Evolutionary conservation across 129 eudicot genomes (phyloP).

Genomic region (Flaveria brownii): DNA sequence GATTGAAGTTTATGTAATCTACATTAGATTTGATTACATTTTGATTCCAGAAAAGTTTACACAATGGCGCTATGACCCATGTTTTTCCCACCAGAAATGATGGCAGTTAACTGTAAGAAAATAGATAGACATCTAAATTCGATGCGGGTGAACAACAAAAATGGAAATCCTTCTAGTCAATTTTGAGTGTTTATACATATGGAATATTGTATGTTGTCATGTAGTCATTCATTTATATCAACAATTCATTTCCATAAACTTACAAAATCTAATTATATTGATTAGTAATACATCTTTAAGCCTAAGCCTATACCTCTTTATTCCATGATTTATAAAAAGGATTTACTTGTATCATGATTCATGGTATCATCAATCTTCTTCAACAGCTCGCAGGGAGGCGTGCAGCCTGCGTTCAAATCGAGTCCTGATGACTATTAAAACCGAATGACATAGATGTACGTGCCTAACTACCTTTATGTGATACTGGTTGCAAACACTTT

Average conservation of each 20-base stretch:
- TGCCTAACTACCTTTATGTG: no score
- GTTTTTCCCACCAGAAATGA: constrained; percentile 71
- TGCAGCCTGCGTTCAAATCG: neutral
- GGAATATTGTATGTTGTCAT: neutral
- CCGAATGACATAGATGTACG: neutral
- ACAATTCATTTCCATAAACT: neutral
- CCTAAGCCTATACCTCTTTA: neutral
- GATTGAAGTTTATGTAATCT: no score
- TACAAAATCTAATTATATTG: neutral
- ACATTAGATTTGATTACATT: no score
- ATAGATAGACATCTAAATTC: neutral
- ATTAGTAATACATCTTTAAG: neutral
- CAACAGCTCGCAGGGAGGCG: neutral
- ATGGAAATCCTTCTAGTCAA: neutral
- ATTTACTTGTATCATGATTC: neutral
- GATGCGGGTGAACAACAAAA: neutral
- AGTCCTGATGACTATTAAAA: neutral
- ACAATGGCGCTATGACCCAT: constrained; percentile 11
- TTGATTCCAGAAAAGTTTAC: no score
- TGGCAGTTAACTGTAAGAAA: neutral
- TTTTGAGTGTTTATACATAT: no score
- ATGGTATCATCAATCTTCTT: neutral
- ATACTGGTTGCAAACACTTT: no score
- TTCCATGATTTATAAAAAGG: neutral
- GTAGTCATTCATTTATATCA: neutral